Base-by-base conservation (phyloP, 169 alveolate genomes). In the Cryptosporidium xiaoi region DNA sequence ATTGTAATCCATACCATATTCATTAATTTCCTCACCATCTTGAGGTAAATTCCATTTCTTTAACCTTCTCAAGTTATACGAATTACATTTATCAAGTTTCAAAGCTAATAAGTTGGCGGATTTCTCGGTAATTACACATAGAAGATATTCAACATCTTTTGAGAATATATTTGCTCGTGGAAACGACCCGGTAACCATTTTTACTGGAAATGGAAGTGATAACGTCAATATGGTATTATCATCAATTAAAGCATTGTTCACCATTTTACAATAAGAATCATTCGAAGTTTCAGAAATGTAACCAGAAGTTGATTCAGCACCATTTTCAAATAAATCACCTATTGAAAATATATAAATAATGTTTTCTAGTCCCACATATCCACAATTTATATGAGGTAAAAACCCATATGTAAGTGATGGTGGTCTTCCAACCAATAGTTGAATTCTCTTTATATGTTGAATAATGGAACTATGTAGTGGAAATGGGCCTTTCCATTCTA, bases 401-500 rank as follows among this genome's bases (percentile, higher is more conserved):
- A 62, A 40, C 3, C 87, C 87, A 44, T 62, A 77, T 60, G 46
- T 56, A 34, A 77, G 60, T 4, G 87, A 77, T 6, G 87, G 87
- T 13, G 60, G 48, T 48, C 51, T 77, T 18, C 87, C 87, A 40
- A 62, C 64, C 48, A 77, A 66, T 27, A 62, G 50, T 77, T 56
- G 69, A 5, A 77, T 66, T 12, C 87, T 68, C 29, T 60, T 77
- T 15, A 62, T 20, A 46, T 77, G 87, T 13, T 77, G 87, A 29
- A 77, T 18, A 34, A 77, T 77, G 0, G 60, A 12, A 40, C 33
- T 31, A 29, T 77, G 71, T 10, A 77, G 46, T 10, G 71, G 64
- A 62, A 77, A 77, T 36, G 87, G 87, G 48, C 87, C 87, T 24
- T 77, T 77, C 87, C 87, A 77, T 36, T 77, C 87, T 20, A 77